Evolutionary conservation across 306 rosid genomes (phyloP).

Genomic region (Ormosia emarginata): DNA sequence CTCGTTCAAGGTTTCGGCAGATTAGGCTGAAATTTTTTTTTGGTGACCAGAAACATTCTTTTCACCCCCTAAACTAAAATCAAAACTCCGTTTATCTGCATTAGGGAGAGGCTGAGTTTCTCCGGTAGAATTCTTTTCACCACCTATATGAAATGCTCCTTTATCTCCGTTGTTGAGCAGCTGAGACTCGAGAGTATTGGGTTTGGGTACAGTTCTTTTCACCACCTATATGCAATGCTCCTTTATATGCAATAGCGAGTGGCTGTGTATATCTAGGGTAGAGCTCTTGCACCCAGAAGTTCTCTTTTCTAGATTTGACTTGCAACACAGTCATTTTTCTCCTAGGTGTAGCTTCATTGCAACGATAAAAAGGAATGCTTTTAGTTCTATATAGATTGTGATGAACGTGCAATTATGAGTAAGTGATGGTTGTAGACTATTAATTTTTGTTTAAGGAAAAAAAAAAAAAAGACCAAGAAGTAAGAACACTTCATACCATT

Average conservation of each 20-base stretch:
- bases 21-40: slow-evolving; percentile 8
- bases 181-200: background rate
- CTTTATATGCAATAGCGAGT: background rate
- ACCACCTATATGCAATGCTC: background rate
- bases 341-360: slow-evolving; percentile 11
- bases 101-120: background rate
- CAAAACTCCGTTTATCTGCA: background rate
- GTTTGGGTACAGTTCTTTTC: background rate
- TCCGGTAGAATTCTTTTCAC: background rate
- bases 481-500: background rate
- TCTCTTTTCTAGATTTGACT: slow-evolving; percentile 2
- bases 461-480: background rate
- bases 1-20: background rate
- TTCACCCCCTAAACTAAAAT: background rate
- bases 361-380: slow-evolving; percentile 21
- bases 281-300: background rate
- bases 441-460: background rate
- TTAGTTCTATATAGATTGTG: slow-evolving; percentile 26
- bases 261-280: background rate
- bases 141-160: background rate
- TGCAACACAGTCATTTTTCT: background rate
- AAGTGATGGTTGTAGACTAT: background rate
- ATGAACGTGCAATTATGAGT: slow-evolving; percentile 17
- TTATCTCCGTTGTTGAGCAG: background rate
- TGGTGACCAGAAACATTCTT: slow-evolving; percentile 4